Conservation (phyloP, 768 basidiomycete species). For the Lactarius sp. region DNA sequence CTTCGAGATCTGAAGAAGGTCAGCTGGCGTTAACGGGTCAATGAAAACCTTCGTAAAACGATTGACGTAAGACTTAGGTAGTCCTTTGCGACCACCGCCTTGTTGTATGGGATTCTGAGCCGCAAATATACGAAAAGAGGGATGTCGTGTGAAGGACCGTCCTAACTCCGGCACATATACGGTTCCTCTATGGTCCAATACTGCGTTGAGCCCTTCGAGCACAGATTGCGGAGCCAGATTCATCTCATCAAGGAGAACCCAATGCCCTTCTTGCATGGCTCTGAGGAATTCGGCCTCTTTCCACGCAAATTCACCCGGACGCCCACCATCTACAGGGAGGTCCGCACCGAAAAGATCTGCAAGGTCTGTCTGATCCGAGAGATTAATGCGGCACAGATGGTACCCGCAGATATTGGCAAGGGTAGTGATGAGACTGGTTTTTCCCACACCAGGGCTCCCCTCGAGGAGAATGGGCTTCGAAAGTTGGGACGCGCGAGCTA, state of each 20-base stretch:
- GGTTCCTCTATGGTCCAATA: slow-evolving; percentile 91
- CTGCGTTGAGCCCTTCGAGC: slow-evolving; percentile 93
- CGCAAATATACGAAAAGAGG: slow-evolving; percentile 94
- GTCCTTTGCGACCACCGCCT: slow-evolving; percentile 94
- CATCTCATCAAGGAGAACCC: slow-evolving; percentile 99
- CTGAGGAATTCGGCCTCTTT: slow-evolving; percentile 93
- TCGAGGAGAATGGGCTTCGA: slow-evolving; percentile 90
- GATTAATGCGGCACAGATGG: slow-evolving; percentile 84
- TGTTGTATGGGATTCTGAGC: slow-evolving; percentile 96
- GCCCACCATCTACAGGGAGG: slow-evolving; percentile 88
- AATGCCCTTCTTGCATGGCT: slow-evolving; percentile 91
- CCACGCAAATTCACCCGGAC: slow-evolving; percentile 93
- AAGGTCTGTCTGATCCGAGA: slow-evolving; percentile 97
- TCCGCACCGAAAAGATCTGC: slow-evolving; percentile 96
- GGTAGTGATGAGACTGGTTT: slow-evolving; percentile 89
- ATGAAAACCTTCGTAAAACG: slow-evolving; percentile 98
- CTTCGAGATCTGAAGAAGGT: slow-evolving; percentile 73
- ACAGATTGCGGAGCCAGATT: slow-evolving; percentile 96
- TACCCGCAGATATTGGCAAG: slow-evolving; percentile 78
- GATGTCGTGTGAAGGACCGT: slow-evolving; percentile 81
- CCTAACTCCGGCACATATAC: slow-evolving; percentile 95
- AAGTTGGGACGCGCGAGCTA: slow-evolving; percentile 86
- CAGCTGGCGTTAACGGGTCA: slow-evolving; percentile 72
- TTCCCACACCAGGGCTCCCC: slow-evolving; percentile 97
- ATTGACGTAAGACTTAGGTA: slow-evolving; percentile 96